phyloP scores from a whole-genome alignment of 305 asterid species.

The Solanum hybrid region DNA sequence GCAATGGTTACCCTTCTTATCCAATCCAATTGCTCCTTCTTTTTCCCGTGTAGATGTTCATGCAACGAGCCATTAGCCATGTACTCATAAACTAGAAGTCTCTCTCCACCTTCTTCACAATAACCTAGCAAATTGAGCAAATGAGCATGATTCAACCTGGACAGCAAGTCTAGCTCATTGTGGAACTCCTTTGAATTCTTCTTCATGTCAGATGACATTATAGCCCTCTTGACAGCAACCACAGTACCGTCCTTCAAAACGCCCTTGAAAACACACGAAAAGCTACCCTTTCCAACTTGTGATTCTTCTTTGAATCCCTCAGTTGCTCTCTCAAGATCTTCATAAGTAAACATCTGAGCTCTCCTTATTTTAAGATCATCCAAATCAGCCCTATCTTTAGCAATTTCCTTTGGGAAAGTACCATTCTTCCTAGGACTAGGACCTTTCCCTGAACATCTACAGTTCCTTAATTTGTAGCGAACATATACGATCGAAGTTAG shows the following conservation, averaged over 20 bases:
- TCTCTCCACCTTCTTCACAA: constrained; percentile 65
- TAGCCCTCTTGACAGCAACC: constrained; percentile 67
- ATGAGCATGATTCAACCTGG: constrained; percentile 70
- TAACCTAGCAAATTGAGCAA: constrained; percentile 62
- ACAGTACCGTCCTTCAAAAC: constrained; percentile 54
- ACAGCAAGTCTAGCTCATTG: constrained; percentile 65
- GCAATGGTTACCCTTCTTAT: constrained; percentile 68
- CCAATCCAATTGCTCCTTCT: constrained; percentile 57
- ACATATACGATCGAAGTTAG: constrained; percentile 44
- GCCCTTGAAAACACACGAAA: constrained; percentile 69
- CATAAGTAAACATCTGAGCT: constrained; percentile 59
- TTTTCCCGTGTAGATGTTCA: constrained; percentile 53
- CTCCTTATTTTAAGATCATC: constrained; percentile 60
- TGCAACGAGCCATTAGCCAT: constrained; percentile 81
- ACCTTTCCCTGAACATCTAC: constrained; percentile 39
- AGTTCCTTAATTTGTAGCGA: constrained; percentile 53
- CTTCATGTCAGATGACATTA: constrained; percentile 50
- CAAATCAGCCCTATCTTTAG: constrained; percentile 44
- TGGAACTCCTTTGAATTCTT: constrained; percentile 61
- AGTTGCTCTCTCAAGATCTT: constrained; percentile 57
- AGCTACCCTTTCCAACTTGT: constrained; percentile 64
- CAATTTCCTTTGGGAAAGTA: constrained; percentile 36
- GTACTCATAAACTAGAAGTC: constrained; percentile 71
- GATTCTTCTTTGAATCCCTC: constrained; percentile 60
- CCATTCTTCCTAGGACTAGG: constrained; percentile 16